Evolutionary conservation across 2,329 filamentous ascomycete species (phyloP), one percentile per base, ranked within the genome.

Genomic region (Monilinia polystroma): DNA sequence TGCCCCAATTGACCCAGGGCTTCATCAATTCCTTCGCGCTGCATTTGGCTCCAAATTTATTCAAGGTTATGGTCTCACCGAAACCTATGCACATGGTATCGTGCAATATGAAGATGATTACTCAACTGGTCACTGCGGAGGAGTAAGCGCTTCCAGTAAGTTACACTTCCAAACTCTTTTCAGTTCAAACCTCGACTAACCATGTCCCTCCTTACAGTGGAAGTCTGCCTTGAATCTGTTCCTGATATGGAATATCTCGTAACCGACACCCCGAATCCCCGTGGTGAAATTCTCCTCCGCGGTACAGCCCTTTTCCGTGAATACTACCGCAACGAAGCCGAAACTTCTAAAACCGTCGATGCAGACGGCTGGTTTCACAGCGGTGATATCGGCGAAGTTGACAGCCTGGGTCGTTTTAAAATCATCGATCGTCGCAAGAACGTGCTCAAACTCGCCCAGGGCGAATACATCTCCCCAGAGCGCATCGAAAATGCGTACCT

Each of bases 351-450:
- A 79, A 83, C 89, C 0, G 82, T 98, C 56, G 92, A 94, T 11
- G 82, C 89, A 43, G 93, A 97, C 71, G 95, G 95, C 69, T 99
- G 95, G 95, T 98, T 99, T 85, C 90, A 91, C 77, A 97, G 93
- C 0, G 95, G 95, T 66, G 95, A 99, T 75, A 94, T 99, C 71
- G 92, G 88, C 75, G 86, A 88, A 70, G 83, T 99, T 32, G 95
- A 99, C 78, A 87, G 88, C 72, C 79, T 91, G 75, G 95, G 95
- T 69, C 91, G 93, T 68, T 90, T 98, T 82, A 88, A 87, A 79
- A 96, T 99, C 79, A 90, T 99, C 74, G 95, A 99, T 79, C 93
- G 95, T 74, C 90, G 93, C 80, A 99, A 99, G 90, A 98, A 98
- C 80, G 92, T 99, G n/a, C 87, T 99, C 76, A 99, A 99, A 85